Conservation (phyloP, 75 land plant species). For the Azolla pinnata region DNA sequence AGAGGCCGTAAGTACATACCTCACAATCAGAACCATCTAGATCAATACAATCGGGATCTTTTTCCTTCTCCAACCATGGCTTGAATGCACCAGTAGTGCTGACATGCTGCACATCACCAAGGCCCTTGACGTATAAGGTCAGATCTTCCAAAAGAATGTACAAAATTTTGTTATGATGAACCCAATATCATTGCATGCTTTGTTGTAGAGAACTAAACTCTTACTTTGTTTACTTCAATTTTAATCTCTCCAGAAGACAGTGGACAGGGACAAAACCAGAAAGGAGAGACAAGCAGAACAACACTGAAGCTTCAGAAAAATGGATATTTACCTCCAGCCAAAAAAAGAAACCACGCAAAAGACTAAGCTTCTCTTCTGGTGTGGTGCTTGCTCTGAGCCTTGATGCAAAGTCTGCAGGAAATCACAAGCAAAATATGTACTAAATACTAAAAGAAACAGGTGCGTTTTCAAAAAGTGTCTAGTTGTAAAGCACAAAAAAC, state of each 20-base stretch:
- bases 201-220: too few relatives aligned
- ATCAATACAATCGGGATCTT: constrained; percentile 18
- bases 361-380: constrained; percentile 23
- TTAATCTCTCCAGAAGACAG: too few relatives aligned
- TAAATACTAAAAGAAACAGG: too few relatives aligned
- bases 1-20: too few relatives aligned
- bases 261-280: not conserved
- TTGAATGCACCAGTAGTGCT: constrained; percentile 25
- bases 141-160: too few relatives aligned
- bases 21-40: constrained; percentile 25
- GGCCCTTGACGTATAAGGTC: too few relatives aligned
- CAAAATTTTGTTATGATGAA: too few relatives aligned
- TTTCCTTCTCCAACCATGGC: constrained; percentile 15
- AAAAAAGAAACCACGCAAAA: constrained; percentile 38
- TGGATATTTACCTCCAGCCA: constrained; percentile 28
- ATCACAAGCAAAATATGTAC: too few relatives aligned
- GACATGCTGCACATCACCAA: constrained; percentile 27
- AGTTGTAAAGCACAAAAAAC: not conserved
- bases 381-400: constrained; percentile 12
- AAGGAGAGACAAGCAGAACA: not conserved
- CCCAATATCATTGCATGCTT: too few relatives aligned
- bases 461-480: too few relatives aligned
- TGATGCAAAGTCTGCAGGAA: constrained; percentile 21
- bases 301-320: not conserved
- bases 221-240: too few relatives aligned